These are phyloP conservation scores for Mucor indicus DNA, from an alignment of 371 early-diverging fungal species.

Conservation along the genomic window DNA sequence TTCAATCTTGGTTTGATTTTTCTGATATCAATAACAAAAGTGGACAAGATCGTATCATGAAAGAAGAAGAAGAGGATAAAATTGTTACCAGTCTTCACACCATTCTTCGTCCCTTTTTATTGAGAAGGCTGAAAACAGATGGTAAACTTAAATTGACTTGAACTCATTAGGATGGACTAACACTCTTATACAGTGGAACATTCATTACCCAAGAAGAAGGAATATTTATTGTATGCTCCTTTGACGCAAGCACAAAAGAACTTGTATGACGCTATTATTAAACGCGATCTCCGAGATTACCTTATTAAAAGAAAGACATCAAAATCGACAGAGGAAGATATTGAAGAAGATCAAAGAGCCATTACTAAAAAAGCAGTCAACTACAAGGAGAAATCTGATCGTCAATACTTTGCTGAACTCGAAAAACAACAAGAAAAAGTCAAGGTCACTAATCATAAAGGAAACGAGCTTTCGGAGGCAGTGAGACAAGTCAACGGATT, in stretches of 20 bases:
- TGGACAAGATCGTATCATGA: conserved; percentile 69
- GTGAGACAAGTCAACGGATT: conserved; percentile 51
- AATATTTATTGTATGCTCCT: conserved; percentile 85
- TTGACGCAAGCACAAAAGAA: conserved; percentile 78
- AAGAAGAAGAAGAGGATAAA: conserved; percentile 67
- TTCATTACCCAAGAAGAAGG: conserved; percentile 86
- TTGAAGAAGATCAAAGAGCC: neutral
- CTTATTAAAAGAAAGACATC: conserved; percentile 54
- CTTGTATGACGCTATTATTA: conserved; percentile 79
- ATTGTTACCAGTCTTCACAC: conserved; percentile 83
- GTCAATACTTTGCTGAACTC: conserved; percentile 37
- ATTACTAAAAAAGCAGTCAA: conserved; percentile 23
- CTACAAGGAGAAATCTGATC: conserved; percentile 48
- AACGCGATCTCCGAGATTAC: conserved; percentile 71
- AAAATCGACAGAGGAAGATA: conserved; percentile 5
- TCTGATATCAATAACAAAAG: conserved; percentile 67
- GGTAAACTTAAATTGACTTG: too few species aligned
- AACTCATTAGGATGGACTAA: too few species aligned
- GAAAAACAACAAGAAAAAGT: conserved; percentile 30
- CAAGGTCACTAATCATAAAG: neutral
- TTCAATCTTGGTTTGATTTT: conserved; percentile 86
- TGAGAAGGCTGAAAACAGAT: conserved; percentile 95
- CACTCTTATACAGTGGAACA: too few species aligned
- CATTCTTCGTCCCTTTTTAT: conserved; percentile 91
- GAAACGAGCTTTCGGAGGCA: conserved; percentile 4